A percentile compares a stretch with the other conserved stretches of the same genome.
Conservation (phyloP, 2,329 filamentous ascomycete species). For the Phialocephala sp. region DNA sequence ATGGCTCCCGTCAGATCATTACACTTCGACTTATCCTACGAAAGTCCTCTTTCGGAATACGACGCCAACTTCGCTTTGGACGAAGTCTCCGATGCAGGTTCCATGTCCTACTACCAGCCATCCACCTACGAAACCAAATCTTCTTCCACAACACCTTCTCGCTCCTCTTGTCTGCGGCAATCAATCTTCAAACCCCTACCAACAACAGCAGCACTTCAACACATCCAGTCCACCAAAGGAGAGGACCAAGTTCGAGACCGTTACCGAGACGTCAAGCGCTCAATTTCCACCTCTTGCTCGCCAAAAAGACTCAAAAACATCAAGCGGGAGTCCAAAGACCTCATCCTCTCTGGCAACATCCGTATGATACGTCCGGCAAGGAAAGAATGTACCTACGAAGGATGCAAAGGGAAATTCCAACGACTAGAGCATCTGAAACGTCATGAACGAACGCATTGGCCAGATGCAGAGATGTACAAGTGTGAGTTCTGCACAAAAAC, state of each 20-base stretch:
- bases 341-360: neutral
- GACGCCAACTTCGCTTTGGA: constrained; percentile 1
- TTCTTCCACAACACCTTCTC: constrained; percentile 21
- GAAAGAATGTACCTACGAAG: neutral
- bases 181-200: constrained; percentile 13
- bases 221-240: constrained; percentile 14
- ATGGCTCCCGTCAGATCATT: constrained; percentile 23
- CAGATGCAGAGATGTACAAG: neutral
- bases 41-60: constrained; percentile 23
- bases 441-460: constrained; percentile 4
- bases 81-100: constrained; percentile 11
- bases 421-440: constrained; percentile 12
- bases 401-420: constrained; percentile 14
- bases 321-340: constrained; percentile 1
- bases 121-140: constrained; percentile 3
- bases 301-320: neutral
- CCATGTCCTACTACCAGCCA: constrained; percentile 13
- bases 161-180: constrained; percentile 10
- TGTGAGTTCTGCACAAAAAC: constrained; percentile 13
- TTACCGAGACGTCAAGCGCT: neutral
- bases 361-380: neutral
- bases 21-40: constrained; percentile 26
- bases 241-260: neutral
- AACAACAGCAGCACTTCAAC: constrained; percentile 23
- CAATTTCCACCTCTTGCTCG: neutral